These are phyloP conservation scores for Arthrobotrys sphaeroides DNA, from an alignment of 2,329 filamentous ascomycete species.

Conservation along the genomic window DNA sequence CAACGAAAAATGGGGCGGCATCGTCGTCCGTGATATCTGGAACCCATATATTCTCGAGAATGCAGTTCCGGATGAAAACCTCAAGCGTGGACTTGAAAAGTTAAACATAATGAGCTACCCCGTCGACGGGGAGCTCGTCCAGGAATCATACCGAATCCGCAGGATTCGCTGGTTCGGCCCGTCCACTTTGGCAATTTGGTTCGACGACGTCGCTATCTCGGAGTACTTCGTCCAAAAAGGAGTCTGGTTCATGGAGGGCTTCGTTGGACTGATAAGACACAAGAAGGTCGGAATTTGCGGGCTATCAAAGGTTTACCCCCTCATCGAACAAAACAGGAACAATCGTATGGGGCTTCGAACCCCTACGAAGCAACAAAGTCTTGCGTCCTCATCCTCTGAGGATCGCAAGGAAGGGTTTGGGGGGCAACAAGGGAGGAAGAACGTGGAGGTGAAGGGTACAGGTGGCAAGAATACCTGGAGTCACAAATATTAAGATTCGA, in stretches of 20 bases:
- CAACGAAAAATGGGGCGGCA: conserved; percentile 40
- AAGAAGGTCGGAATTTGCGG: conserved; percentile 12
- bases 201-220: conserved; percentile 17
- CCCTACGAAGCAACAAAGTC: not conserved
- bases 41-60: conserved; percentile 28
- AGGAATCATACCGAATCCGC: conserved; percentile 23
- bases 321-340: conserved; percentile 11
- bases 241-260: conserved; percentile 38
- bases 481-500: not conserved
- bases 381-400: not conserved
- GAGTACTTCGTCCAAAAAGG: conserved; percentile 29
- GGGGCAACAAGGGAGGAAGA: not conserved
- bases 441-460: not conserved
- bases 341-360: not conserved
- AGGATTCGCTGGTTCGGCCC: conserved; percentile 37
- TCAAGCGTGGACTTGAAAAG: conserved; percentile 18
- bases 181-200: conserved; percentile 35
- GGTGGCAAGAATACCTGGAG: not conserved
- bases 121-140: not conserved
- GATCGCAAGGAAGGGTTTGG: not conserved
- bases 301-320: not conserved
- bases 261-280: not conserved
- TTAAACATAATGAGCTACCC: conserved; percentile 6
- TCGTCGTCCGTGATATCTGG: conserved; percentile 42
- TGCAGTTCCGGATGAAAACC: not conserved